These are phyloP conservation scores for Pezizomycotina sp. DNA, from an alignment of 2,329 filamentous ascomycete genomes.

Conservation along the genomic window DNA sequence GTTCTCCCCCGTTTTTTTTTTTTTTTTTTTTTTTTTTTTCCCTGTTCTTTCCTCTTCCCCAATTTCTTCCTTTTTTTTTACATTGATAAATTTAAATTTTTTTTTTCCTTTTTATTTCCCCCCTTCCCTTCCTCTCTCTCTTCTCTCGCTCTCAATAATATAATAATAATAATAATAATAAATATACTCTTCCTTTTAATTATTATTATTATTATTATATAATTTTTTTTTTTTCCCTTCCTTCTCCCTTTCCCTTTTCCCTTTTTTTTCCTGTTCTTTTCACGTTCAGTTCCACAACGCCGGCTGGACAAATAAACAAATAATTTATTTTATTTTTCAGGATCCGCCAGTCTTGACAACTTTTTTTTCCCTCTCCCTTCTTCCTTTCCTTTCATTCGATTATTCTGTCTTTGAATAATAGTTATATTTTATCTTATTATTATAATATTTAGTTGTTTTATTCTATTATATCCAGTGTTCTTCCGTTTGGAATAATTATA, in stretches of 20 bases:
- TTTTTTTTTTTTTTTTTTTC: neutral
- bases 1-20: neutral
- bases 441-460: too few relatives aligned
- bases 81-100: neutral
- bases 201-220: too few relatives aligned
- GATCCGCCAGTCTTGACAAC: too few relatives aligned
- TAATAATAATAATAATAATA: constrained; percentile 11
- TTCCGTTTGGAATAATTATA: too few relatives aligned
- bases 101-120: constrained; percentile 14
- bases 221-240: too few relatives aligned
- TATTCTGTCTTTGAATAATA: too few relatives aligned
- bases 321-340: too few relatives aligned
- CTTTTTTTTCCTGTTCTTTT: constrained; percentile 14
- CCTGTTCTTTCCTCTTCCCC: neutral
- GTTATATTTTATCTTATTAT: too few relatives aligned
- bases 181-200: too few relatives aligned
- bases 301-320: too few relatives aligned
- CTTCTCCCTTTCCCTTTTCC: constrained; percentile 15
- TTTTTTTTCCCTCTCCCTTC: too few relatives aligned
- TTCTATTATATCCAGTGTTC: too few relatives aligned
- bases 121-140: constrained; percentile 20
- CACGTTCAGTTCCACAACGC: constrained; percentile 9
- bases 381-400: constrained; percentile 20
- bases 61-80: neutral
- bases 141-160: constrained; percentile 11